A percentile compares a stretch with the other conserved stretches of the same genome.
Evolutionary conservation across 306 rosid genomes (phyloP).

Genomic region (Begonia fuchsioides): DNA sequence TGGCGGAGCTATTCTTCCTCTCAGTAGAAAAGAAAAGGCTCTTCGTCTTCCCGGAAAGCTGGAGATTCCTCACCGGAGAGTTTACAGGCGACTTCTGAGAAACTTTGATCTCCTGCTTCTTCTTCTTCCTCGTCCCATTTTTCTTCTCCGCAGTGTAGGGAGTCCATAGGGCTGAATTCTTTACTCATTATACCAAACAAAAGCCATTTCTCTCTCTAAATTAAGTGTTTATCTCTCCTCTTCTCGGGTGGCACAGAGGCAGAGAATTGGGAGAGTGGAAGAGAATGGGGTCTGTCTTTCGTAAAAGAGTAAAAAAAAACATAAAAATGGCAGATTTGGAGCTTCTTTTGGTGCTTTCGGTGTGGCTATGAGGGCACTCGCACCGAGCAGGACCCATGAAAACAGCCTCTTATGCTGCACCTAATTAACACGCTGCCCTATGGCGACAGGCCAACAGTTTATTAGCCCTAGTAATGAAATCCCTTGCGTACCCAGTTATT

Average conservation of each 20-base stretch:
- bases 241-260: slow-evolving; percentile 1
- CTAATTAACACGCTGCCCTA: no score
- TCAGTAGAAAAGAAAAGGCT: slow-evolving; percentile 4
- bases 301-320: slow-evolving; percentile 1
- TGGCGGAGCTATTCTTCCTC: slow-evolving; percentile 3
- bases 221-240: neutral
- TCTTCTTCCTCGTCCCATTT: slow-evolving; percentile 3
- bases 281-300: slow-evolving; percentile 50
- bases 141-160: slow-evolving; percentile 4
- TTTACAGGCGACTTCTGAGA: neutral
- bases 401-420: slow-evolving; percentile 22
- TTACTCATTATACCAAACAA: slow-evolving; percentile 1
- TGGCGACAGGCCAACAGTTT: no score
- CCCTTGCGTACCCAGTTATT: no score
- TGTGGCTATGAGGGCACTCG: slow-evolving; percentile 55
- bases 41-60: slow-evolving; percentile 2
- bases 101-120: neutral
- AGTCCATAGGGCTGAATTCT: slow-evolving; percentile 3
- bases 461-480: no score
- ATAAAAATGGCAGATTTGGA: slow-evolving; percentile 8
- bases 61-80: neutral
- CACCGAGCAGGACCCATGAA: slow-evolving; percentile 57
- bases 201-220: neutral
- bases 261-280: neutral
- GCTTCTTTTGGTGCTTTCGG: slow-evolving; percentile 51